A percentile compares a stretch with the other conserved stretches of the same genome.
Conservation (phyloP, 2,329 filamentous ascomycete species). For the Emergomyces orientalis region DNA sequence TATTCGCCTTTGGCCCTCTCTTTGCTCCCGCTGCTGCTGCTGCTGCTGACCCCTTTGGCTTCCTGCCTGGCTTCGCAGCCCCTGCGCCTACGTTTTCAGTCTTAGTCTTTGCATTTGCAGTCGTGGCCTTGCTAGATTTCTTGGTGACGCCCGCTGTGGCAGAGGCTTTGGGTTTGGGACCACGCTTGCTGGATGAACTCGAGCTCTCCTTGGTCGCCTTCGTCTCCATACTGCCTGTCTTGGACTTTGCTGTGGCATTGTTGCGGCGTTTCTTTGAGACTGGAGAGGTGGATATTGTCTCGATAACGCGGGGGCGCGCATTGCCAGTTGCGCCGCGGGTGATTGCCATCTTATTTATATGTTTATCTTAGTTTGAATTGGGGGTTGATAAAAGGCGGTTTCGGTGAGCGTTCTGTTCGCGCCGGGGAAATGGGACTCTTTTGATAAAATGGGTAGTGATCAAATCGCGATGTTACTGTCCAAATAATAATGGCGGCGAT, state of each 20-base stretch:
- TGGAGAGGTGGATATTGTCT: constrained; percentile 6
- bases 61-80: not conserved
- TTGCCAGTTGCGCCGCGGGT: constrained; percentile 9
- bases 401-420: not conserved
- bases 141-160: not conserved
- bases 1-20: not conserved
- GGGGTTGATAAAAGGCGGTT: not conserved
- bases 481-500: not conserved
- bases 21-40: not conserved
- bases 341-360: constrained; percentile 5
- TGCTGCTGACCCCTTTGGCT: not conserved
- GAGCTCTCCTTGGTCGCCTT: not conserved
- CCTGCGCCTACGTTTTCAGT: not conserved
- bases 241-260: not conserved
- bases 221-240: not conserved
- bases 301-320: constrained; percentile 8
- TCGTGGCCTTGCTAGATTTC: not conserved
- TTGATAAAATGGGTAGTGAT: not conserved
- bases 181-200: not conserved
- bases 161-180: constrained; percentile 3
- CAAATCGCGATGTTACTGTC: not conserved
- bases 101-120: not conserved
- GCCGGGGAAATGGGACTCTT: not conserved
- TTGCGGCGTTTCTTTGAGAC: constrained; percentile 1
- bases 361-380: not conserved